These are phyloP conservation scores for Aspergillus jensenii DNA, from an alignment of 2,329 filamentous ascomycete species.

Conservation along the genomic window DNA sequence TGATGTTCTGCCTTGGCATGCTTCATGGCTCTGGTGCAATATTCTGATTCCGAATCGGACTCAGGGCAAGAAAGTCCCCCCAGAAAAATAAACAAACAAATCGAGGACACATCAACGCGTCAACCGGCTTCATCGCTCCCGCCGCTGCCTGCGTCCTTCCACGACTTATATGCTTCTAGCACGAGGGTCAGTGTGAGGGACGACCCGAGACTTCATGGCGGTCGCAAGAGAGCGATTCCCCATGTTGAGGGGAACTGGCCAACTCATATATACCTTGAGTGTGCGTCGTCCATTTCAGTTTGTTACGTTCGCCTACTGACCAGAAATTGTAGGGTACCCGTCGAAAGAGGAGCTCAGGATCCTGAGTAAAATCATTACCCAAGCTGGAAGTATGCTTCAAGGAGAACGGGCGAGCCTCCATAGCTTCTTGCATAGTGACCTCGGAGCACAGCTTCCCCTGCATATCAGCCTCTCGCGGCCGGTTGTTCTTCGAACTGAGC, in stretches of 20 bases:
- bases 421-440: constrained; percentile 72
- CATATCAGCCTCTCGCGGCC: constrained; percentile 90
- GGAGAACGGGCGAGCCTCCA: constrained; percentile 51
- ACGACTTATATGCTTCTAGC: constrained; percentile 84
- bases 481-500: constrained; percentile 69
- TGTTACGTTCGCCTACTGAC: constrained; percentile 9
- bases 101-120: constrained; percentile 10
- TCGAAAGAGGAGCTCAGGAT: constrained; percentile 33
- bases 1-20: not conserved
- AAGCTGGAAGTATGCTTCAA: constrained; percentile 39
- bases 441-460: constrained; percentile 74
- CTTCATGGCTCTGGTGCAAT: constrained; percentile 64
- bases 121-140: constrained; percentile 52
- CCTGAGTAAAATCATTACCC: constrained; percentile 31
- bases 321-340: constrained; percentile 39
- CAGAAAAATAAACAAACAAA: constrained; percentile 26
- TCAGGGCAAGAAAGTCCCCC: constrained; percentile 23
- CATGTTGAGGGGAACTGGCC: constrained; percentile 92
- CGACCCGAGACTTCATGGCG: constrained; percentile 80
- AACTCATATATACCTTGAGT: constrained; percentile 88
- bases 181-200: constrained; percentile 75
- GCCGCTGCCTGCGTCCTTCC: constrained; percentile 76
- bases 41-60: constrained; percentile 52
- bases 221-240: constrained; percentile 76
- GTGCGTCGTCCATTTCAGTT: constrained; percentile 47